These are phyloP conservation scores for Neopestalotiopsis clavispora DNA, from an alignment of 2,329 filamentous ascomycete species.

Conservation along the genomic window DNA sequence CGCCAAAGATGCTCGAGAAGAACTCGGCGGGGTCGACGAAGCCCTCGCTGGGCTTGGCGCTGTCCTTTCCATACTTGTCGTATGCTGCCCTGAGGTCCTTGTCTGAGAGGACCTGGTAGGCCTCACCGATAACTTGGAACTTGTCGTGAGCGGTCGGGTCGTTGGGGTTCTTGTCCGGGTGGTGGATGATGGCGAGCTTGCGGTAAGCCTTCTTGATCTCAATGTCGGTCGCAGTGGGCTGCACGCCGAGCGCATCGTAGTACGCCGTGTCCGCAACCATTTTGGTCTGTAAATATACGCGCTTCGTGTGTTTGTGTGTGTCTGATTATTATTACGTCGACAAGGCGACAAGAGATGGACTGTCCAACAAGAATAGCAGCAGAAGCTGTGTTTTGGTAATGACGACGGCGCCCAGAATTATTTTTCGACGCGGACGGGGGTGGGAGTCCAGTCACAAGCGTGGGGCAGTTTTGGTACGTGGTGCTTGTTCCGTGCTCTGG, in stretches of 20 bases:
- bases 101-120: slow-evolving; percentile 84
- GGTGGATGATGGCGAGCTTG: slow-evolving; percentile 91
- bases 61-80: slow-evolving; percentile 96
- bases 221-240: slow-evolving; percentile 82
- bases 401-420: slow-evolving; percentile 12
- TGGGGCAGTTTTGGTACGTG: background rate
- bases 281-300: slow-evolving; percentile 31
- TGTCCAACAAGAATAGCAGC: background rate
- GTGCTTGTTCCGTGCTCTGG: background rate
- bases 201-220: slow-evolving; percentile 98
- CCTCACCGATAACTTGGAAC: slow-evolving; percentile 85
- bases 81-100: slow-evolving; percentile 87
- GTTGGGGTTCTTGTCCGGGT: slow-evolving; percentile 97
- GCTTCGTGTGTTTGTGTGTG: background rate
- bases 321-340: background rate
- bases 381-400: background rate
- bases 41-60: slow-evolving; percentile 86
- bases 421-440: slow-evolving; percentile 1
- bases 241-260: slow-evolving; percentile 85
- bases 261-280: slow-evolving; percentile 92
- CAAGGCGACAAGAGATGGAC: background rate
- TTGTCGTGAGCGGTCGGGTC: slow-evolving; percentile 92
- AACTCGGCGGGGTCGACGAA: slow-evolving; percentile 98
- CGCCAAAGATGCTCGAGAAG: slow-evolving; percentile 98
- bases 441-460: slow-evolving; percentile 5